Evolutionary conservation across 2,329 filamentous ascomycete species (phyloP).

Genomic region (Aschersonia sp.): DNA sequence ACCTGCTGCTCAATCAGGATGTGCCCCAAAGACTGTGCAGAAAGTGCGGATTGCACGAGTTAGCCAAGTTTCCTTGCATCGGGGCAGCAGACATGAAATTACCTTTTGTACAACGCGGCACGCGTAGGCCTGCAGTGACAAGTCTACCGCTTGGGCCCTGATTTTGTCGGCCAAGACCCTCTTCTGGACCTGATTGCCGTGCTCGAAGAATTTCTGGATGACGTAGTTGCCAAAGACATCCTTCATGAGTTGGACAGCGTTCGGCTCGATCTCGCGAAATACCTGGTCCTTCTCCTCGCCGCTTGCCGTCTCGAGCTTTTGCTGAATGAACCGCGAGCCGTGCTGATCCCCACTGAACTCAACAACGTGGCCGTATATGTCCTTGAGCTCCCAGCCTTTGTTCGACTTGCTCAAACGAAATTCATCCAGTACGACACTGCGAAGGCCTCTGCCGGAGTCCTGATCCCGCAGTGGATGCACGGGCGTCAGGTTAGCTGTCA

Average conservation of each 20-base stretch:
- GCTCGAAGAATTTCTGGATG: conserved; percentile 94
- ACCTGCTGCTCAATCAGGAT: conserved; percentile 87
- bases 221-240: conserved; percentile 98
- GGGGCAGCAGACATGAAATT: conserved; percentile 1
- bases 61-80: not conserved
- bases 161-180: conserved; percentile 73
- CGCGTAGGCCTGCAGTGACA: conserved; percentile 83
- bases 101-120: conserved; percentile 95
- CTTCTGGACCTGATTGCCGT: conserved; percentile 90
- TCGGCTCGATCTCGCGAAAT: conserved; percentile 74
- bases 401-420: conserved; percentile 66
- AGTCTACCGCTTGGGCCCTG: conserved; percentile 65
- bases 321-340: conserved; percentile 89
- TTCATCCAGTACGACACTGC: conserved; percentile 64
- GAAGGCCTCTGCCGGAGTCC: conserved; percentile 44
- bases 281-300: conserved; percentile 91
- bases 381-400: conserved; percentile 68
- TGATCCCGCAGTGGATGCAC: conserved; percentile 34
- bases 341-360: conserved; percentile 95
- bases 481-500: conserved; percentile 13
- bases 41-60: not conserved
- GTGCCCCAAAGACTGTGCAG: conserved; percentile 68
- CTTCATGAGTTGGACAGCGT: conserved; percentile 80
- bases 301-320: conserved; percentile 81
- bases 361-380: conserved; percentile 76